Percentiles rank a stretch among this genome's conserved stretches.
Evolutionary conservation across 202 grass and related monocot species (phyloP).

Genomic region (Musa balbisiana): DNA sequence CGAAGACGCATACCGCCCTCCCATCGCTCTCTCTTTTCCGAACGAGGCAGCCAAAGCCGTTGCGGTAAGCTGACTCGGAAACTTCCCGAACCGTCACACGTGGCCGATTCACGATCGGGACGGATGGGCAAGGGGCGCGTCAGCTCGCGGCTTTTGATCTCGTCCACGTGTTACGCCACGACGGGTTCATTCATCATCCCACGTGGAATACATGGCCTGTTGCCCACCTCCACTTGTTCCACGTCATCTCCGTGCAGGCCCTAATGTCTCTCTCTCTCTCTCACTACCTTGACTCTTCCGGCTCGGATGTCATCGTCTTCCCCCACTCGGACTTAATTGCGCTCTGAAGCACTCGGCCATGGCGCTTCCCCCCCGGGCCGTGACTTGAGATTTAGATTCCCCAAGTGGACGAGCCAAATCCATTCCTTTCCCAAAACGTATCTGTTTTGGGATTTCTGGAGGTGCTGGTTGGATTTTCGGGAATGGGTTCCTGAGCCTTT

Average conservation of each 20-base stretch:
- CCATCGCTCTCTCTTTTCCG: neutral
- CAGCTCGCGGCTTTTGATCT: constrained; percentile 70
- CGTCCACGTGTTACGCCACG: neutral
- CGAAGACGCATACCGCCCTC: neutral
- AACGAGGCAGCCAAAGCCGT: neutral
- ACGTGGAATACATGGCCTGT: constrained; percentile 11
- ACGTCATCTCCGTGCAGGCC: constrained; percentile 29
- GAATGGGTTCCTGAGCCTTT: neutral
- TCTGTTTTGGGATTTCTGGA: neutral
- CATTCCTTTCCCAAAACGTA: neutral
- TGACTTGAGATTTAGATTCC: neutral
- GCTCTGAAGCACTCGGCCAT: neutral
- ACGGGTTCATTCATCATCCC: neutral
- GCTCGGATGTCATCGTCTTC: neutral
- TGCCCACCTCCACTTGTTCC: constrained; percentile 57
- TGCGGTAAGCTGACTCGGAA: neutral
- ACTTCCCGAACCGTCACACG: neutral
- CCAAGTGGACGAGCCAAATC: neutral
- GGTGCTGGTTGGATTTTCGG: neutral
- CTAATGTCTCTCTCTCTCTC: neutral
- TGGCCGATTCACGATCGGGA: constrained; percentile 20
- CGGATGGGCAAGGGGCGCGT: constrained; percentile 20
- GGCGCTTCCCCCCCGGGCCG: neutral
- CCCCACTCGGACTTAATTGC: neutral
- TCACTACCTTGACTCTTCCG: neutral